Evolutionary conservation across 1,284 basidiomycete species (phyloP).

Genomic region (Paramarasmius palmivorus): DNA sequence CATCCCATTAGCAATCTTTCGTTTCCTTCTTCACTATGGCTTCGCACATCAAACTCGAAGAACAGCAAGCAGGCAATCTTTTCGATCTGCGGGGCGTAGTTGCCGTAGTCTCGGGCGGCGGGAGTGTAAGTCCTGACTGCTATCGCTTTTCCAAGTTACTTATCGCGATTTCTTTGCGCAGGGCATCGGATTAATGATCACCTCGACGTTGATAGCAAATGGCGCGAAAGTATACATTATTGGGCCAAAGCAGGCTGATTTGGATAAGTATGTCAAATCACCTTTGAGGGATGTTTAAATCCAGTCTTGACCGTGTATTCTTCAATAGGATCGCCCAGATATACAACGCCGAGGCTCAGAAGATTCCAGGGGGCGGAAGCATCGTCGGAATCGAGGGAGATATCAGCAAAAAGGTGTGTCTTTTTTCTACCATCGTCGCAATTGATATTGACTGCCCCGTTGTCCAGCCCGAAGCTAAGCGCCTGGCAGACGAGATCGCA

Average conservation of each 20-base stretch:
- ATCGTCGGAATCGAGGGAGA: conserved; percentile 46
- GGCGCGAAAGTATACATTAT: conserved; percentile 52
- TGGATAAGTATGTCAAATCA: conserved; percentile 31
- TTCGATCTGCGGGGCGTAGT: conserved; percentile 47
- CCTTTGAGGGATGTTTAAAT: background rate
- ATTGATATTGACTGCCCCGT: background rate
- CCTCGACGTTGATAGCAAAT: conserved; percentile 46
- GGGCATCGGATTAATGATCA: conserved; percentile 53
- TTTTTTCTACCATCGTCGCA: background rate
- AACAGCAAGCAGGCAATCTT: conserved; percentile 33
- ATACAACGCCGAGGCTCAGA: conserved; percentile 41
- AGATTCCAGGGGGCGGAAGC: conserved; percentile 31
- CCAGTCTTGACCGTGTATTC: background rate
- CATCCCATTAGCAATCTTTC: too few relatives aligned
- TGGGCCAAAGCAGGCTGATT: conserved; percentile 42
- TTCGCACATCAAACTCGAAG: conserved; percentile 6
- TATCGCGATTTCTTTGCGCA: conserved; percentile 17
- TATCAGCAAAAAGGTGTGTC: conserved; percentile 42
- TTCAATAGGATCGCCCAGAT: conserved; percentile 30
- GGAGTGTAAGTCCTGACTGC: conserved; percentile 34
- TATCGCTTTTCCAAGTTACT: background rate
- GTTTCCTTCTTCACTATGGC: background rate
- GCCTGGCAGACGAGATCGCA: conserved; percentile 42
- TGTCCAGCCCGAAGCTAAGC: conserved; percentile 42
- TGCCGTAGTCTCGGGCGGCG: conserved; percentile 50